Conservation (phyloP, 305 asterid genomes). For the Fraxinus sp. region DNA sequence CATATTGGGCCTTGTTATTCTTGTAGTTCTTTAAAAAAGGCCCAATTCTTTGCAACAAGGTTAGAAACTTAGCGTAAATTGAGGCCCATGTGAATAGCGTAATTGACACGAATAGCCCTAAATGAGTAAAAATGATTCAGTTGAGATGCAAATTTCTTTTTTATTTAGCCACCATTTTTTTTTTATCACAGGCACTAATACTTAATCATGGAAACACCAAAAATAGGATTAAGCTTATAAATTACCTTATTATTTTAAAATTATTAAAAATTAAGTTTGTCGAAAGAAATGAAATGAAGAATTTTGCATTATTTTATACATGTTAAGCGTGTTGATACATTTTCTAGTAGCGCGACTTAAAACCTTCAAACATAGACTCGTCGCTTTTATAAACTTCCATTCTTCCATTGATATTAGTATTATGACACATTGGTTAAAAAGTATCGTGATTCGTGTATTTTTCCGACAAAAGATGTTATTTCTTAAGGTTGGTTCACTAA, state of each 20-base stretch:
- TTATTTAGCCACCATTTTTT: neutral
- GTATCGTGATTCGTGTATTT: neutral
- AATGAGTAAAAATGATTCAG: neutral
- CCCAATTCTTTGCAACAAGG: neutral
- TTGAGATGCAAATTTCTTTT: neutral
- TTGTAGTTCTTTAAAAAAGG: neutral
- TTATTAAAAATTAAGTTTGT: neutral
- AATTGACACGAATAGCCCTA: neutral
- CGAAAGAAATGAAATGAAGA: neutral
- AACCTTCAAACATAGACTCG: neutral
- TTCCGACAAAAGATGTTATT: neutral
- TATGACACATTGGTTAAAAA: neutral
- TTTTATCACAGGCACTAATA: neutral
- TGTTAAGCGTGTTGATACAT: neutral
- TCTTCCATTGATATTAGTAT: neutral
- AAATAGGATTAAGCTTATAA: neutral
- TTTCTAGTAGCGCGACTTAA: neutral
- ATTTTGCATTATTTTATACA: too few relatives aligned
- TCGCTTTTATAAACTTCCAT: neutral
- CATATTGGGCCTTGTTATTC: neutral
- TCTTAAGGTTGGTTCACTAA: neutral
- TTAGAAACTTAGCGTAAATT: neutral
- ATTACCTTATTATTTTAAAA: neutral
- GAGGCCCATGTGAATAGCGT: neutral
- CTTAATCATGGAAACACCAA: neutral